Evolutionary conservation across 176 grass and related monocot species (phyloP), one percentile per base, ranked within the genome.

Genomic region (Phyllostachys edulis): DNA sequence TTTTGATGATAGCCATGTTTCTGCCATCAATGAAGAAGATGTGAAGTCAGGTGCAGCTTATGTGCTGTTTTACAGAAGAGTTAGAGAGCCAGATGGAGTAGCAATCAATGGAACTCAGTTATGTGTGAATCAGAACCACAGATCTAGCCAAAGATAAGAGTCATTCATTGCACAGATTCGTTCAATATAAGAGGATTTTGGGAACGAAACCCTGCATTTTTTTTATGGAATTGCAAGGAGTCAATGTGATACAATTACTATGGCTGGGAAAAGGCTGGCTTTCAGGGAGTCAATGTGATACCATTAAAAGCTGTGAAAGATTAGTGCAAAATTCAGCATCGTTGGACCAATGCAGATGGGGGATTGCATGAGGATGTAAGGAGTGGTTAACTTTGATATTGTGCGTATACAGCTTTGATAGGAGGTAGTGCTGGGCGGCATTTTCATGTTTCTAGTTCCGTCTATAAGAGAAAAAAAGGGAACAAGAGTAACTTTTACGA

Each of bases 1-100:
- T 92, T 99, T 99, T 71, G 97, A 99, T 76, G 97, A 99, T 78
- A 99, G 90, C 73, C 97, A 99, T 84, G 93, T 99, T 55, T 90
- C 81, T 52, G 77, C 91, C 9, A 96, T 96, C 76, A 92, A 92
- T 47, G 93, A 96, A 78, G 96, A 94, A 12, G 97, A 99, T 57
- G 97, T 99, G 79, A 99, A 89, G 82, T 96, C 93, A 17, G 91
- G 89, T 76, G 97, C 97, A 79, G 97, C 97, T 51, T 99, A 99
- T 85, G 97, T 99, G 74, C 88, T 99, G 9, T 99, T 99, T 75
- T 99, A 96, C 77, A 90, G 93, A 89, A 92, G 93, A 83, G 91
- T 92, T 61, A 79, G 85, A 85, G 80, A 86, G 51, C 88, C 79
- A 86, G 77, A 93, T 86, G 80, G 65, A 62, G 67, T 88, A 66